Evolutionary conservation across 352 stramenopile species (phyloP).

Genomic region (Pythium myriotylum): DNA sequence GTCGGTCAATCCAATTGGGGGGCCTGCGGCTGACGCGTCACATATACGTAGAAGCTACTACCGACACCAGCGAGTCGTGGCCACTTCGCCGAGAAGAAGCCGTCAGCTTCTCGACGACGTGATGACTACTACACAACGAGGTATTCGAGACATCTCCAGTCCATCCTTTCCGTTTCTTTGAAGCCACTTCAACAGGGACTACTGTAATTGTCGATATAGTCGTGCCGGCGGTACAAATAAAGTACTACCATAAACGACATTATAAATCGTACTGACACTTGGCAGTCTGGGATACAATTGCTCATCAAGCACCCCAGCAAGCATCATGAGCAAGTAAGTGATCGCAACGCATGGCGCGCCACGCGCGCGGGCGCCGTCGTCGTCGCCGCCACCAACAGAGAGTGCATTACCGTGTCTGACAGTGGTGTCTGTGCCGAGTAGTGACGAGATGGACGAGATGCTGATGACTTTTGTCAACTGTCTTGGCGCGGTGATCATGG

Average conservation of each 20-base stretch:
- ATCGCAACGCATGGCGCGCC: neutral
- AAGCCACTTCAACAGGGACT: conserved; percentile 34
- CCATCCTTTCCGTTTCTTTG: conserved; percentile 26
- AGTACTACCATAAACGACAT: conserved; percentile 24
- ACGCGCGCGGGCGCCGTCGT: conserved; percentile 3
- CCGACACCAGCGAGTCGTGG: conserved; percentile 1
- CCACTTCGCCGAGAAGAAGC: neutral
- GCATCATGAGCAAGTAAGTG: conserved; percentile 38
- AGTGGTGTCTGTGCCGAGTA: conserved; percentile 26
- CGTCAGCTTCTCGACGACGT: too few relatives aligned
- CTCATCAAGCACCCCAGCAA: conserved; percentile 9
- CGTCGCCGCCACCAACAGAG: neutral
- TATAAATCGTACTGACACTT: conserved; percentile 19
- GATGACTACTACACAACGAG: neutral
- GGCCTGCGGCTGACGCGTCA: conserved; percentile 9
- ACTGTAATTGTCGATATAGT: too few relatives aligned
- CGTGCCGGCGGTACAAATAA: conserved; percentile 8
- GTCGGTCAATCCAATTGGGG: neutral
- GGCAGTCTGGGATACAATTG: conserved; percentile 23
- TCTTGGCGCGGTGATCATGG: conserved; percentile 86
- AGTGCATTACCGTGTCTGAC: too few relatives aligned
- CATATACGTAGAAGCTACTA: conserved; percentile 13
- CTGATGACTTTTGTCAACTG: conserved; percentile 91
- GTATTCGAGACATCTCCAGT: conserved; percentile 10
- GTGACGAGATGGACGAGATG: conserved; percentile 85